Conservation (phyloP, 1,284 basidiomycete genomes). For the Caloboletus firmus region DNA sequence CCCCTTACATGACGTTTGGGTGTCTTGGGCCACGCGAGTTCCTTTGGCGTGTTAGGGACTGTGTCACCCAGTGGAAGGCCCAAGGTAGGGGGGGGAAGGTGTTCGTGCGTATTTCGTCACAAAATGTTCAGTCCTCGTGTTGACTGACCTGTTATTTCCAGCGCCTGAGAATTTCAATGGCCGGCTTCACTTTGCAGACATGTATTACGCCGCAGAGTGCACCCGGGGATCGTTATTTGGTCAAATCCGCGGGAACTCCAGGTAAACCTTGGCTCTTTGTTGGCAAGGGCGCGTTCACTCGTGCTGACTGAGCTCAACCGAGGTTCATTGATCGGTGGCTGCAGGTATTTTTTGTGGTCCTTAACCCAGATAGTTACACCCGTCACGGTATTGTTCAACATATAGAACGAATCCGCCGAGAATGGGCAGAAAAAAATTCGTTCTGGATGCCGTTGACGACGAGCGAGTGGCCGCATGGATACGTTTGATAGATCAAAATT, state of each 20-base stretch:
- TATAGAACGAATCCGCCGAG: constrained; percentile 6
- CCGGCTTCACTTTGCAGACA: constrained; percentile 4
- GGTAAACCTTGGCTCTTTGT: constrained; percentile 4
- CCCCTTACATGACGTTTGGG: constrained; percentile 13
- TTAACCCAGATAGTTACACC: not conserved
- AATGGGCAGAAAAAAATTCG: not conserved
- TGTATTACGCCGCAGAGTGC: constrained; percentile 7
- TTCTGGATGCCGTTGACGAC: constrained; percentile 16
- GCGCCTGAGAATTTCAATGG: constrained; percentile 13
- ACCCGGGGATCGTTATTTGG: constrained; percentile 8
- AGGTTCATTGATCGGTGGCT: constrained; percentile 20
- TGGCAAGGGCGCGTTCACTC: not conserved
- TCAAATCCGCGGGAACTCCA: constrained; percentile 31
- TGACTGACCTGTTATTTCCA: not conserved
- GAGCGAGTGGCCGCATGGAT: constrained; percentile 6
- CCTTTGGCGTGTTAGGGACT: constrained; percentile 11
- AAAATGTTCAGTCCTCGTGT: not conserved
- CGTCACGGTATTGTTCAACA: not conserved
- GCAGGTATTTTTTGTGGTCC: constrained; percentile 16
- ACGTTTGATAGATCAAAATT: constrained; percentile 6
- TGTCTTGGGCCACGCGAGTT: constrained; percentile 19
- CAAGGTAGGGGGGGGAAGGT: too few relatives aligned
- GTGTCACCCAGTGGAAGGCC: constrained; percentile 1
- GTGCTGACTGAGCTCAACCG: constrained; percentile 1
- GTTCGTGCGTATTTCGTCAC: too few relatives aligned